Conservation (phyloP, 768 basidiomycete genomes). For the Erythrobasidium yunnanense region DNA sequence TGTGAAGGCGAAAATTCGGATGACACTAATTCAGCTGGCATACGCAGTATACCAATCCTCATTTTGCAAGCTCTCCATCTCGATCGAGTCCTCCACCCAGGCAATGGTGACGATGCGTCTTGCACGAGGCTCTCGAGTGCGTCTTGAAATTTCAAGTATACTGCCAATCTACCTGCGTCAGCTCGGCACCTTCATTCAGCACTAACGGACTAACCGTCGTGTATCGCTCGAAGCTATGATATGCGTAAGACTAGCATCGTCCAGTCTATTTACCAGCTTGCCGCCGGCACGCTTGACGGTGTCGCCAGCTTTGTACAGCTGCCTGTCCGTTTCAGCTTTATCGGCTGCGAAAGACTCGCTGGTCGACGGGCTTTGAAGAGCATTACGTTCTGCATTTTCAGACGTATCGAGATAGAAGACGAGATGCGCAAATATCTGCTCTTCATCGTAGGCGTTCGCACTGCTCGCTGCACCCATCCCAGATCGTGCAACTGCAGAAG, state of each 20-base stretch:
- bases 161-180: not conserved
- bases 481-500: not conserved
- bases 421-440: conserved; percentile 21
- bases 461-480: conserved; percentile 11
- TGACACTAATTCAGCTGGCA: not conserved
- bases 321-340: not conserved
- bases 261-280: not conserved
- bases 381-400: conserved; percentile 13
- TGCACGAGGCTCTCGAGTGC: conserved; percentile 16
- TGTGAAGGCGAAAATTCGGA: too few relatives aligned
- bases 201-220: not conserved
- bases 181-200: not conserved
- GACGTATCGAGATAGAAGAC: conserved; percentile 29
- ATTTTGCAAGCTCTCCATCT: conserved; percentile 1
- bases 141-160: conserved; percentile 8
- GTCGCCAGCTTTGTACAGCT: not conserved
- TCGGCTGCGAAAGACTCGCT: not conserved
- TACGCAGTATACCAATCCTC: conserved; percentile 14
- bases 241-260: conserved; percentile 8
- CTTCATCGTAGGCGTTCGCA: not conserved
- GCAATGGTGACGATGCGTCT: not conserved
- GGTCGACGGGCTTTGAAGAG: not conserved
- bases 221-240: conserved; percentile 12
- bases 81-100: conserved; percentile 23
- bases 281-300: not conserved